A percentile compares a stretch with the other conserved stretches of the same genome.
phyloP scores from a whole-genome alignment of 495 filamentous ascomycete genomes.

The Annulohypoxylon maeteangense region DNA sequence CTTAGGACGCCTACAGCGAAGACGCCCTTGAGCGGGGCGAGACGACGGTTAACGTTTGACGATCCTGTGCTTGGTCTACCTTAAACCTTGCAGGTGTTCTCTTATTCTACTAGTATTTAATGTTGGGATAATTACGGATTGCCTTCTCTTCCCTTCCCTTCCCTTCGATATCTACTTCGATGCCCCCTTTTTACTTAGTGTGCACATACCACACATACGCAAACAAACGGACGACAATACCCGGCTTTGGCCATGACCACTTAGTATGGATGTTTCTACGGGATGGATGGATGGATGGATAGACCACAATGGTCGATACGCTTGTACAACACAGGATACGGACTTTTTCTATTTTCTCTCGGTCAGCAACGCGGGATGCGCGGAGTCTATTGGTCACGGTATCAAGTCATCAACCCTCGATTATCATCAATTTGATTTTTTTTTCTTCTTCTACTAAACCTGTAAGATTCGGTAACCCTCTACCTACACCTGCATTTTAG shows the following conservation, averaged over 20 bases:
- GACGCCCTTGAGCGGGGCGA: constrained; percentile 56
- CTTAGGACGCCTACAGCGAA: constrained; percentile 49
- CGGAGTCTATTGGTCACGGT: constrained; percentile 32
- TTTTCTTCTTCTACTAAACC: background rate
- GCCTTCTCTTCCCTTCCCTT: background rate
- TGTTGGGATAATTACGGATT: constrained; percentile 9
- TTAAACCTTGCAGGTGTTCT: background rate
- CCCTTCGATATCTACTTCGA: constrained; percentile 18
- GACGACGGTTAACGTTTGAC: constrained; percentile 60
- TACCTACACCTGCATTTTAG: background rate
- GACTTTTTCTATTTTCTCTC: constrained; percentile 13
- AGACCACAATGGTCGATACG: constrained; percentile 8
- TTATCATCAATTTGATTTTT: background rate
- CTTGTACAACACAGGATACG: constrained; percentile 29
- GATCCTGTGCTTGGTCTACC: constrained; percentile 39
- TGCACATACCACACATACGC: constrained; percentile 13
- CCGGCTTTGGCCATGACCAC: constrained; percentile 39
- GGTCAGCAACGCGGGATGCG: constrained; percentile 31
- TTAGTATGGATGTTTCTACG: constrained; percentile 23
- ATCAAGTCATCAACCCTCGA: background rate
- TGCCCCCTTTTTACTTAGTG: constrained; percentile 8
- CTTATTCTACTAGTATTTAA: background rate
- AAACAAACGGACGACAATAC: constrained; percentile 35
- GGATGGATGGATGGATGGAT: constrained; percentile 26
- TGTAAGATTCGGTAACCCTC: background rate